phyloP scores from a whole-genome alignment of 768 basidiomycete species.

The Candolleomyces efflorescens region DNA sequence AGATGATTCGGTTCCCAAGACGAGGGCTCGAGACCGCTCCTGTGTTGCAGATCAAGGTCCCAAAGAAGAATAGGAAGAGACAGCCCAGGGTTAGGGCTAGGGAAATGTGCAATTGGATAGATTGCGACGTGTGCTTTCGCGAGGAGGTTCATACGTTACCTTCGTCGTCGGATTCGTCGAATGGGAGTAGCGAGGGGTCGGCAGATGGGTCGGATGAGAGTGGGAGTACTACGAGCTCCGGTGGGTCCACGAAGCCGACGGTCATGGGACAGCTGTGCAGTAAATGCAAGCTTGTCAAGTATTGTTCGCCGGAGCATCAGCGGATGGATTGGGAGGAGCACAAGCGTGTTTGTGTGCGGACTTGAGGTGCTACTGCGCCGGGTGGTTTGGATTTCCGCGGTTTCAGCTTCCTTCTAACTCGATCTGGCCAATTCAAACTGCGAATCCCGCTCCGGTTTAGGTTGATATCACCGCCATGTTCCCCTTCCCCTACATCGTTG shows the following conservation, averaged over 20 bases:
- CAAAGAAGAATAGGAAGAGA: conserved; percentile 23
- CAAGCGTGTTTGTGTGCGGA: conserved; percentile 52
- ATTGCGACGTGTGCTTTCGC: conserved; percentile 60
- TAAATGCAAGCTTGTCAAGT: conserved; percentile 75
- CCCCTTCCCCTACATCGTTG: no score
- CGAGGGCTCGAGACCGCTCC: conserved; percentile 57
- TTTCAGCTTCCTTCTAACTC: no score
- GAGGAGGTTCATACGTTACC: conserved; percentile 27
- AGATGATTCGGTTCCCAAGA: conserved; percentile 77
- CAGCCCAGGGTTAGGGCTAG: conserved; percentile 42
- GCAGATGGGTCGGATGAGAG: conserved; percentile 20
- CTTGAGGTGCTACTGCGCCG: neutral
- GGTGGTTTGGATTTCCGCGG: no score
- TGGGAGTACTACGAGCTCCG: neutral
- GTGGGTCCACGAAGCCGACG: conserved; percentile 18
- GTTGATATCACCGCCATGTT: no score
- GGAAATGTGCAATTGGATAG: conserved; percentile 84
- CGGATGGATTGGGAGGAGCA: conserved; percentile 78
- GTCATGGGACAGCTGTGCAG: conserved; percentile 59
- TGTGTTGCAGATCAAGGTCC: conserved; percentile 51
- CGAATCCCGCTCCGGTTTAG: no score
- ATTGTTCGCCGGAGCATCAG: conserved; percentile 74
- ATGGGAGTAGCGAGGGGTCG: conserved; percentile 22
- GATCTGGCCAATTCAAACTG: no score
- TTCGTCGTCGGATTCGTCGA: neutral